Percentiles rank a stretch among this genome's conserved stretches.
These are phyloP conservation scores for Phytophthora sp. DNA, from an alignment of 352 stramenopile genomes.

Conservation along the genomic window DNA sequence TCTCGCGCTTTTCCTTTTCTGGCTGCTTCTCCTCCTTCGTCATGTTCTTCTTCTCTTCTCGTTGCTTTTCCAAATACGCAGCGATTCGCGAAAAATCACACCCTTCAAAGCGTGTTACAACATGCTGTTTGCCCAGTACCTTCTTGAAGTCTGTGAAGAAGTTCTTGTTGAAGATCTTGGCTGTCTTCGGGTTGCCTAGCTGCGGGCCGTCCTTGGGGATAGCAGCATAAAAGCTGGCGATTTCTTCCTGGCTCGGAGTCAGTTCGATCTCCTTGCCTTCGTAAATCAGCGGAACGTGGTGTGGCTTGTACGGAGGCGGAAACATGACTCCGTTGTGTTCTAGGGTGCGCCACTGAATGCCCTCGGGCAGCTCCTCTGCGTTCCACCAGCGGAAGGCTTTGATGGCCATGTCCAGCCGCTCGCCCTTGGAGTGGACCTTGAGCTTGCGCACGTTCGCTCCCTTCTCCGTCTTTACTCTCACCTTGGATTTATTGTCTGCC, in stretches of 20 bases:
- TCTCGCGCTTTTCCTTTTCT: slow-evolving; percentile 92
- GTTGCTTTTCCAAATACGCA: slow-evolving; percentile 91
- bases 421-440: slow-evolving; percentile 94
- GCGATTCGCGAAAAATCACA: slow-evolving; percentile 98
- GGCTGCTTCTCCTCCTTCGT: slow-evolving; percentile 94
- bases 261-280: slow-evolving; percentile 94
- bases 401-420: slow-evolving; percentile 96
- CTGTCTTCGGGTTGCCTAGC: slow-evolving; percentile 96
- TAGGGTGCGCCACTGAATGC: slow-evolving; percentile 98
- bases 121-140: slow-evolving; percentile 92
- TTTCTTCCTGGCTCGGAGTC: slow-evolving; percentile 94
- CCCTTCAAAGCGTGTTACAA: slow-evolving; percentile 96
- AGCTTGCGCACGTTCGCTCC: slow-evolving; percentile 77
- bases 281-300: slow-evolving; percentile 96
- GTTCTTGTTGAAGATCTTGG: slow-evolving; percentile 99
- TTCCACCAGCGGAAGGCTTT: slow-evolving; percentile 99
- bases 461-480: slow-evolving; percentile 60
- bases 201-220: slow-evolving; percentile 98
- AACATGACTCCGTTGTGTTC: slow-evolving; percentile 99
- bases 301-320: slow-evolving; percentile 94
- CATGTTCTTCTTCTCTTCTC: slow-evolving; percentile 95
- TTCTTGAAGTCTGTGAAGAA: slow-evolving; percentile 96
- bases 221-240: slow-evolving; percentile 95
- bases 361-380: slow-evolving; percentile 91
- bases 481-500: slow-evolving; percentile 41